These are phyloP conservation scores for Plasmopara halstedii DNA, from an alignment of 352 stramenopile species.

Conservation along the genomic window DNA sequence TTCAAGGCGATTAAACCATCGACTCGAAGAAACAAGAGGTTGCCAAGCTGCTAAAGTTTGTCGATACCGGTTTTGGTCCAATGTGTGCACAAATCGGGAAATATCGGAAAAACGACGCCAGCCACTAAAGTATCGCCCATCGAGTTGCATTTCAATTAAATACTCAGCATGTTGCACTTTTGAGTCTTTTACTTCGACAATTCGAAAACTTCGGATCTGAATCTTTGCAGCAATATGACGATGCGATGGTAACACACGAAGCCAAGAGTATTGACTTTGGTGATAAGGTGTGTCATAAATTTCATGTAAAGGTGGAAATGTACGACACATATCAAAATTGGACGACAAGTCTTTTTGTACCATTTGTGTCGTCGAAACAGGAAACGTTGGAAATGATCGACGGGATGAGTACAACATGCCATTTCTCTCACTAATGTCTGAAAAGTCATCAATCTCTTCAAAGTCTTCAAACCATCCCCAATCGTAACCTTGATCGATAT, in stretches of 20 bases:
- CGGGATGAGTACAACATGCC: constrained; percentile 29
- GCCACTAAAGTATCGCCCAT: constrained; percentile 59
- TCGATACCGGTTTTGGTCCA: constrained; percentile 49
- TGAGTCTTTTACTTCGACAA: constrained; percentile 44
- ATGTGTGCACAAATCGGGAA: constrained; percentile 46
- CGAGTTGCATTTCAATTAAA: constrained; percentile 68
- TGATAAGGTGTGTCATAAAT: constrained; percentile 59
- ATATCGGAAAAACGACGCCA: constrained; percentile 76
- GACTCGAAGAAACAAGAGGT: constrained; percentile 43
- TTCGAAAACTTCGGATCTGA: constrained; percentile 77
- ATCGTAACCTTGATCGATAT: constrained; percentile 44
- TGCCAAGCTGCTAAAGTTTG: constrained; percentile 51
- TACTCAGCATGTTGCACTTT: constrained; percentile 72
- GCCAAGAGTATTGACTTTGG: constrained; percentile 51
- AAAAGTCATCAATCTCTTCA: constrained; percentile 40
- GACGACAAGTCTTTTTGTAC: constrained; percentile 54
- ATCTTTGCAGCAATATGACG: constrained; percentile 72
- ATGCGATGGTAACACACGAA: constrained; percentile 56
- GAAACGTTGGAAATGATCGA: constrained; percentile 28
- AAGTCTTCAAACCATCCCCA: constrained; percentile 85
- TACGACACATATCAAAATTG: constrained; percentile 70
- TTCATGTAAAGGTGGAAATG: constrained; percentile 45
- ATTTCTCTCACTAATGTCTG: constrained; percentile 9
- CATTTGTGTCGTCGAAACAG: constrained; percentile 26
- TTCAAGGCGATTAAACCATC: constrained; percentile 81